Evolutionary conservation across 208 protist species (phyloP), one percentile per base, ranked within the genome.

Genomic region (Crithidia sp.): DNA sequence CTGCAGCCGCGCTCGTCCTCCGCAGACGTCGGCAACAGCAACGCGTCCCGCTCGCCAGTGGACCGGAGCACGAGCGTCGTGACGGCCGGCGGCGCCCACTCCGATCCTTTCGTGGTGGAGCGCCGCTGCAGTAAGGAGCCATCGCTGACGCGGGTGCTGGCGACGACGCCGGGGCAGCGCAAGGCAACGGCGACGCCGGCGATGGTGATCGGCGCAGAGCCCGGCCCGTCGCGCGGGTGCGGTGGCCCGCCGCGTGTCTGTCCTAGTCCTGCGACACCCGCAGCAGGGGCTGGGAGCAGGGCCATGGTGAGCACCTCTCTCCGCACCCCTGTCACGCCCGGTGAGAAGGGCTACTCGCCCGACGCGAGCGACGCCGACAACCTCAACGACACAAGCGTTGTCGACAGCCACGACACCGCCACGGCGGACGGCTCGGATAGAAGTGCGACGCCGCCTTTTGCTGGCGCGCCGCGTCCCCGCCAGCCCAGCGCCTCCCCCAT

Each of bases 321-420:
- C 16, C 64, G 40, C 28, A 41, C 64, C 0, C 64, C 49, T 3
- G 40, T 69, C n/a, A 69, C 64, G 19, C 64, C 64, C 5, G 49
- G 64, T 44, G 64, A 69, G 40, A 60, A 43, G 53, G 49, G 41
- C 40, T 69, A 69, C 64, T 60, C 64, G 64, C 64, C 64, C 16
- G 64, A 69, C 17, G 10, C 64, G 7, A 69, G 64, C 64, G 28
- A 28, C 28, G 45, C 41, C 9, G 60, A 66, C 19, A 10, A 5
- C 28, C 2, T 54, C 28, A 52, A 66, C 43, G 60, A 66, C 60
- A 66, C 45, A 10, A 66, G 60, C 19, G 37, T 69, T 6, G 41
- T 39, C 28, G 64, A 69, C 53, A 55, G 62, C 62, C 62, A 36
- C 62, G 62, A 57, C 50, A 69, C 44, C 64, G 53, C 14, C 40